A percentile compares a stretch with the other conserved stretches of the same genome.
phyloP scores from a whole-genome alignment of 345 rosid species.

The Salix koriyanagi region DNA sequence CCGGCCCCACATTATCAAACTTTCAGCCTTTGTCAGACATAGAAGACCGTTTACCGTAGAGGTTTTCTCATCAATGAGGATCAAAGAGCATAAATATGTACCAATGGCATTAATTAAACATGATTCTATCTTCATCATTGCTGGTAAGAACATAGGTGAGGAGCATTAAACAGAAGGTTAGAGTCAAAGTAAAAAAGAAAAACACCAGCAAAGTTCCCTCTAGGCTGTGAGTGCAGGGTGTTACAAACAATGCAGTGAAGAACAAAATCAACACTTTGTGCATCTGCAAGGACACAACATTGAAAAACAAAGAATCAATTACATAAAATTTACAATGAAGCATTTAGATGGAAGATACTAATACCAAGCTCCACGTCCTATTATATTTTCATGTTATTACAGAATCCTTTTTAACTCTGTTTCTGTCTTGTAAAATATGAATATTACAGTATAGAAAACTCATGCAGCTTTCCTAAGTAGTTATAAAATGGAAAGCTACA shows the following conservation, averaged over 20 bases:
- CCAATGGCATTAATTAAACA: neutral
- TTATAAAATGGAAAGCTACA: neutral
- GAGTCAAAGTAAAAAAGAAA: neutral
- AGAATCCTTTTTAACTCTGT: neutral
- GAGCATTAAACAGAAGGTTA: neutral
- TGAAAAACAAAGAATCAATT: neutral
- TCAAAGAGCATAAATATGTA: neutral
- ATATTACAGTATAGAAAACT: neutral
- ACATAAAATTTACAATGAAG: neutral
- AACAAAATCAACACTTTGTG: conserved; percentile 68
- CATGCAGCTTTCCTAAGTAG: neutral
- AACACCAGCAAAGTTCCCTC: conserved; percentile 87
- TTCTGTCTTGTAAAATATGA: neutral
- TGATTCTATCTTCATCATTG: neutral
- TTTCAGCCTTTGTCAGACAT: no score
- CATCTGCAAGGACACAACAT: conserved; percentile 48
- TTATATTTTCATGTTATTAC: neutral
- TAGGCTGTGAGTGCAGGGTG: conserved; percentile 66
- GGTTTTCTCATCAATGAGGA: no score
- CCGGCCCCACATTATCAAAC: no score
- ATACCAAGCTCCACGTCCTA: neutral
- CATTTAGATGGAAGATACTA: neutral
- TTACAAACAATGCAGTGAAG: conserved; percentile 55
- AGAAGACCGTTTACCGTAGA: no score
- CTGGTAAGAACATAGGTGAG: neutral